These are phyloP conservation scores for Didymella lethalis DNA, from an alignment of 2,329 filamentous ascomycete genomes.

Conservation along the genomic window DNA sequence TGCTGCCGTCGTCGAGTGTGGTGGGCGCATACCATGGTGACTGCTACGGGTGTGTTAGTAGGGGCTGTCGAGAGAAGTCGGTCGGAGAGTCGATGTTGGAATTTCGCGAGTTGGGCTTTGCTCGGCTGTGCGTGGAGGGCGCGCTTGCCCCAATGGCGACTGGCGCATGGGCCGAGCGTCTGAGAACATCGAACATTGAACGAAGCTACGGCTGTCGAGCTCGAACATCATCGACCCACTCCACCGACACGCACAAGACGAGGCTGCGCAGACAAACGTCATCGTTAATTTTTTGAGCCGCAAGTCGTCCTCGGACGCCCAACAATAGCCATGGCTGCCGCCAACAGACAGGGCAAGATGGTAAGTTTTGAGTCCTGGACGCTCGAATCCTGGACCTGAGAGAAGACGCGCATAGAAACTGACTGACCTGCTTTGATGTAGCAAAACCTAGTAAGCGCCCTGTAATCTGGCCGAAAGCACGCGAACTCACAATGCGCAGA, in stretches of 20 bases:
- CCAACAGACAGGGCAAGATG: slow-evolving; percentile 99
- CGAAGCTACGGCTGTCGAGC: slow-evolving; percentile 21
- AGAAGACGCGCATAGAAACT: slow-evolving; percentile 56
- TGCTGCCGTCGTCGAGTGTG: slow-evolving; percentile 2
- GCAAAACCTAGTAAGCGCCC: slow-evolving; percentile 69
- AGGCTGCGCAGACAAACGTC: slow-evolving; percentile 19
- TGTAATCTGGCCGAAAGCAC: slow-evolving; percentile 24
- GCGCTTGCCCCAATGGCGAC: slow-evolving; percentile 18
- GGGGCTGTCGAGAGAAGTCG: slow-evolving; percentile 40
- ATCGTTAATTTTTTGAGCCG: slow-evolving; percentile 13
- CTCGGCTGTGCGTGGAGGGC: slow-evolving; percentile 30
- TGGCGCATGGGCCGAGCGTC: slow-evolving; percentile 7
- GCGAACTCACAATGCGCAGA: slow-evolving; percentile 63
- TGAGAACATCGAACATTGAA: neutral
- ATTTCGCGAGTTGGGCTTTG: slow-evolving; percentile 29
- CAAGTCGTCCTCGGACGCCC: slow-evolving; percentile 56
- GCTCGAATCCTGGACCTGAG: slow-evolving; percentile 48
- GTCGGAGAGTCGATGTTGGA: slow-evolving; percentile 22
- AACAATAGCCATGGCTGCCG: slow-evolving; percentile 52
- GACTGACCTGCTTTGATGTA: slow-evolving; percentile 56
- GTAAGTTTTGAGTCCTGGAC: slow-evolving; percentile 67
- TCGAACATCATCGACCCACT: slow-evolving; percentile 30
- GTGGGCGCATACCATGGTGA: slow-evolving; percentile 49
- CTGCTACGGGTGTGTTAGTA: slow-evolving; percentile 48
- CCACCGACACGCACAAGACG: slow-evolving; percentile 32